Evolutionary conservation across 2,329 filamentous ascomycete genomes (phyloP).

Genomic region (Talaromyces sp.): DNA sequence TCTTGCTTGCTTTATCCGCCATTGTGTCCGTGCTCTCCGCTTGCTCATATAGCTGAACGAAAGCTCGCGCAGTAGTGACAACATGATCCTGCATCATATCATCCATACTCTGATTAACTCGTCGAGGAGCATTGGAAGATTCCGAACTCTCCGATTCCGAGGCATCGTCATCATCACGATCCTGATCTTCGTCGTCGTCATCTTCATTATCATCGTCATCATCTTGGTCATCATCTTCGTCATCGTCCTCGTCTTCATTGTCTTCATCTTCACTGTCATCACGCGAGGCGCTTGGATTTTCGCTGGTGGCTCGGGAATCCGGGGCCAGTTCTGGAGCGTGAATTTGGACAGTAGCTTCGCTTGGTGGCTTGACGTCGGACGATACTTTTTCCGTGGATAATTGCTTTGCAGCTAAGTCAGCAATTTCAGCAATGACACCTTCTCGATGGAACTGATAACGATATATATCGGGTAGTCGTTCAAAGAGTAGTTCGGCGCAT

Average conservation of each 20-base stretch:
- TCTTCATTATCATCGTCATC: constrained; percentile 33
- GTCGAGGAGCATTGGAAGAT: constrained; percentile 46
- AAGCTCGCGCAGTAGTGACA: constrained; percentile 72
- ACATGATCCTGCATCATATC: constrained; percentile 69
- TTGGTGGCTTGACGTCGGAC: constrained; percentile 22
- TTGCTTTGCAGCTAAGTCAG: constrained; percentile 64
- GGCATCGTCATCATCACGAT: constrained; percentile 50
- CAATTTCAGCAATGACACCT: constrained; percentile 88
- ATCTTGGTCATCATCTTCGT: constrained; percentile 34
- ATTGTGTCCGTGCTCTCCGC: constrained; percentile 67
- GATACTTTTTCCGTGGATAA: constrained; percentile 30
- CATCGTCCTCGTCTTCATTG: constrained; percentile 27
- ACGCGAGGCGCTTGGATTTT: constrained; percentile 17
- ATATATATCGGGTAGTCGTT: constrained; percentile 81
- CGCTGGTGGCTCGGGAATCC: constrained; percentile 19
- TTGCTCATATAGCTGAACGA: constrained; percentile 78
- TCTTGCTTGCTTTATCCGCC: constrained; percentile 74
- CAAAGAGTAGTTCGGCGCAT: constrained; percentile 82
- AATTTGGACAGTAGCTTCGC: constrained; percentile 23
- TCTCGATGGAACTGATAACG: constrained; percentile 96
- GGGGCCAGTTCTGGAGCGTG: constrained; percentile 21
- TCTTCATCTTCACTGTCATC: constrained; percentile 38
- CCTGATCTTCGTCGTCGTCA: constrained; percentile 47
- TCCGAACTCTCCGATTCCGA: constrained; percentile 69
- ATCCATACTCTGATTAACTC: constrained; percentile 39